phyloP scores from a whole-genome alignment of 805 yeast species.

The Brettanomyces custersianus region DNA sequence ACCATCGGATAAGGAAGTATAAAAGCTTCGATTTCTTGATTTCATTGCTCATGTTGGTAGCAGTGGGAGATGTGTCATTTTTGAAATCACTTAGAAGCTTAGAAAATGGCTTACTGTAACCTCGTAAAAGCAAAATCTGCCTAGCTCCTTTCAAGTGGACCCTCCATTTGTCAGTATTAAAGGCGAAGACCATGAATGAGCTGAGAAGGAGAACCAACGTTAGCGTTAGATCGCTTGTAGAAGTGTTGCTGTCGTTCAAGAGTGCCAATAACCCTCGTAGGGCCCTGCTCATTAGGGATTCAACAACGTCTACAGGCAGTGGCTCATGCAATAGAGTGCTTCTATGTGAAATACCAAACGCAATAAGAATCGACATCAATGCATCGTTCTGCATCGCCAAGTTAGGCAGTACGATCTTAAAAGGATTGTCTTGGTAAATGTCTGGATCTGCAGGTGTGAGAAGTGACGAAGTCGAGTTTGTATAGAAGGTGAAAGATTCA shows the following conservation, averaged over 20 bases:
- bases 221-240: constrained; percentile 59
- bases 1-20: constrained; percentile 58
- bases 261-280: constrained; percentile 46
- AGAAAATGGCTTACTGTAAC: constrained; percentile 28
- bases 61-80: constrained; percentile 4
- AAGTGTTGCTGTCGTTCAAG: constrained; percentile 40
- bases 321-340: constrained; percentile 15
- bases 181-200: constrained; percentile 44
- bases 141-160: constrained; percentile 62
- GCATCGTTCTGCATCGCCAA: constrained; percentile 56
- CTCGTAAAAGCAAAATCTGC: constrained; percentile 49
- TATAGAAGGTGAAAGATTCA: constrained; percentile 54
- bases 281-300: constrained; percentile 46
- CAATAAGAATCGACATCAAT: constrained; percentile 46
- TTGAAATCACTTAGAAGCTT: constrained; percentile 16
- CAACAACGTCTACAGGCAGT: constrained; percentile 34
- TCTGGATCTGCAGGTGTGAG: constrained; percentile 59
- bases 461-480: constrained; percentile 48
- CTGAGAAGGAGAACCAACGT: constrained; percentile 52
- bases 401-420: constrained; percentile 53
- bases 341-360: constrained; percentile 38
- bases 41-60: constrained; percentile 14
- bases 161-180: constrained; percentile 44
- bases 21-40: constrained; percentile 30
- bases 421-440: constrained; percentile 61